These are phyloP conservation scores for Xanthoconium stramineum DNA, from an alignment of 768 basidiomycete genomes.

Conservation along the genomic window DNA sequence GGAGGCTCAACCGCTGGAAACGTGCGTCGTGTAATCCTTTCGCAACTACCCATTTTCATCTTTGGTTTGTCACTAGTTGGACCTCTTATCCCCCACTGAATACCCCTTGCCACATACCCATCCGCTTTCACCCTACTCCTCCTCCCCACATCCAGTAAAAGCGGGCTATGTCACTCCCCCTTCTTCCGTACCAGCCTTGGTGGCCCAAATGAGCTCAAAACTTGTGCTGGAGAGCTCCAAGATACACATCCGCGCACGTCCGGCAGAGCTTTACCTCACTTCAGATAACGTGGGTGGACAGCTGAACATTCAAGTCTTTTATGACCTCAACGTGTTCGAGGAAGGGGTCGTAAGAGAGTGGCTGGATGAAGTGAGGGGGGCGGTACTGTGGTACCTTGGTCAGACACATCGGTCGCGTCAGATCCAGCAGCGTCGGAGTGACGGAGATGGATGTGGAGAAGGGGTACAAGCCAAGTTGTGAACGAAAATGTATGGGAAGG, in stretches of 20 bases:
- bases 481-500: not conserved
- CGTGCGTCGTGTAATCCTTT: conserved; percentile 6
- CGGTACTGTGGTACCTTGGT: conserved; percentile 32
- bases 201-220: conserved; percentile 2
- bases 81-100: conserved; percentile 32
- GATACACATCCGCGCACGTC: conserved; percentile 39
- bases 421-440: not conserved
- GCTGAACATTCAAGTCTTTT: conserved; percentile 34
- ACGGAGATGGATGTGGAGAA: not conserved
- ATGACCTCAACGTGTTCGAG: conserved; percentile 47
- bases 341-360: conserved; percentile 42
- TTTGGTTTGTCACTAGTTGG: conserved; percentile 23
- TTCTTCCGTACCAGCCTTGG: not conserved
- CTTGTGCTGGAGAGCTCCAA: conserved; percentile 5
- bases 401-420: not conserved
- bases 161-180: conserved; percentile 5
- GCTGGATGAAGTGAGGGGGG: conserved; percentile 42
- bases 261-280: conserved; percentile 43
- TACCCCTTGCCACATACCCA: conserved; percentile 32
- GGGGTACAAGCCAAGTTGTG: not conserved
- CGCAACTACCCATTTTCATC: not conserved
- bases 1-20: conserved; percentile 30
- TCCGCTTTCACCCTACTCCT: conserved; percentile 23
- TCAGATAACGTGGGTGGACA: conserved; percentile 34
- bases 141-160: conserved; percentile 12